Percentiles rank a stretch among this genome's conserved stretches.
These are phyloP conservation scores for Colletotrichum kahawae DNA, from an alignment of 2,329 filamentous ascomycete species.

Conservation along the genomic window DNA sequence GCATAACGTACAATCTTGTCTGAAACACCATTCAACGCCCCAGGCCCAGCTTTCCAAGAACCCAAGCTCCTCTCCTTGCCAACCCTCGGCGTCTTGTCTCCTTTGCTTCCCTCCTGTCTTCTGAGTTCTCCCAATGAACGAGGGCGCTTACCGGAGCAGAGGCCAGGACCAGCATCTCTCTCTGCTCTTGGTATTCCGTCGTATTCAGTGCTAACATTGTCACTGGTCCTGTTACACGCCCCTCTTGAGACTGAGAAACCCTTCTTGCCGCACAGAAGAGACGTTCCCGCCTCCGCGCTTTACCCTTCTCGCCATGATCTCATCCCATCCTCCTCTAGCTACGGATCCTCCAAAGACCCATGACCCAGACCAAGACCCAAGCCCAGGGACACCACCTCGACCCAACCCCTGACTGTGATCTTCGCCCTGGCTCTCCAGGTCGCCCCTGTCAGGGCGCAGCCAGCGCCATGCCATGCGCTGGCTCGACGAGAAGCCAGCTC, in stretches of 20 bases:
- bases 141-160: conserved; percentile 1
- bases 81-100: neutral
- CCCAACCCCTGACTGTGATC: conserved; percentile 18
- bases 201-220: neutral
- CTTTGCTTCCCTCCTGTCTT: neutral
- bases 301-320: conserved; percentile 5
- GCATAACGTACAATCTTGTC: conserved; percentile 22
- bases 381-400: neutral
- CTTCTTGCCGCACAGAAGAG: neutral
- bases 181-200: neutral
- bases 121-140: neutral
- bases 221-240: neutral
- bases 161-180: neutral
- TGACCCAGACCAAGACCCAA: neutral
- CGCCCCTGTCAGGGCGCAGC: conserved; percentile 4
- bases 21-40: conserved; percentile 19
- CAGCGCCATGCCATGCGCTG: conserved; percentile 1
- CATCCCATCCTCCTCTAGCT: neutral
- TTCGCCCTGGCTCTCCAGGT: neutral
- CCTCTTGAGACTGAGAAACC: neutral
- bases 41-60: neutral
- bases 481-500: conserved; percentile 14
- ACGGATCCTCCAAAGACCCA: neutral
- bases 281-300: neutral
- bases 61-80: neutral